Evolutionary conservation across 2,329 filamentous ascomycete genomes (phyloP), one percentile per base, ranked within the genome.

Genomic region (Fusarium nematophilum): DNA sequence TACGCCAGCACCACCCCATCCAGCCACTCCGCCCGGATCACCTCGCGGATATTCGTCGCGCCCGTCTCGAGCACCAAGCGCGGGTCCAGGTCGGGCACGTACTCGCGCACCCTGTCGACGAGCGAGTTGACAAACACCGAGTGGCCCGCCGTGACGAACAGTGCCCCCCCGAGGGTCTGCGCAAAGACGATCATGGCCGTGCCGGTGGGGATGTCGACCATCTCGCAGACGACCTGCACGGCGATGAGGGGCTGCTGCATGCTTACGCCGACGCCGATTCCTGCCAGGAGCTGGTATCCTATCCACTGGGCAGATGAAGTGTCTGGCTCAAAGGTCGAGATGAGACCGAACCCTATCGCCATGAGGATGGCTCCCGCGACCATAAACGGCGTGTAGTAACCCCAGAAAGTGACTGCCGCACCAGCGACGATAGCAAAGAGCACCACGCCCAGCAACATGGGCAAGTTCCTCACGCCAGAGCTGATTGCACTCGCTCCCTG

Each of bases 81-180:
- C 1, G 76, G 71, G 23, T 78, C 67, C 1, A 81, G 45, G 0
- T 45, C 62, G 0, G 78, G 79, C 3, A 76, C 70, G 42, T 70
- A 62, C n/a, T 68, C 65, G 3, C 59, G 65, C 6, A 83, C 53
- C 33, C 78, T 72, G 9, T 70, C 59, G 15, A 79, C 65, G 2
- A 86, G 74, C 8, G 73, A 70, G 61, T 83, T 83, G 38, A 76
- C 78, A 55, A 85, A 84, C 10, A 85, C 76, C 9, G 77, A 79
- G 57, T 85, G 77, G 0, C 73, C 82, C 5, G 81, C 74, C 1
- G 79, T 76, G 6, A 85, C 76, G 52, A 82, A 84, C 0, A 85
- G 56, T 3, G 77, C 72, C 6, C 76, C 77, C 9, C 77, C 77
- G 0, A 80, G 67, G 0, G 71, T 76, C 57, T 79, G 77, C 5